Conservation (phyloP, 2,329 filamentous ascomycete genomes). For the Talaromyces sp. region DNA sequence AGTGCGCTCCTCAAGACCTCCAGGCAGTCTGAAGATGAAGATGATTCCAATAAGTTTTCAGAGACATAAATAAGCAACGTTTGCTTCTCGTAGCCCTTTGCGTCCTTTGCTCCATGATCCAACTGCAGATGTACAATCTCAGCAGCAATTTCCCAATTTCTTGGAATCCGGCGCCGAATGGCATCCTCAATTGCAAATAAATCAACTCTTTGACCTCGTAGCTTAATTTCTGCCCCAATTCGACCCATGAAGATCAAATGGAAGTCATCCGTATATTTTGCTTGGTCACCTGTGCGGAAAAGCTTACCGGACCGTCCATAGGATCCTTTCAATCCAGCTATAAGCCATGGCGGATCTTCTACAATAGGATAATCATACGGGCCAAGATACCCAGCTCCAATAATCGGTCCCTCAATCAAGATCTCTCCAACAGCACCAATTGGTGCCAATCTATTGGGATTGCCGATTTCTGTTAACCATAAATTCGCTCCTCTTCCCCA, state of each 20-base stretch:
- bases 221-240: constrained; percentile 25
- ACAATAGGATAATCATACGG: constrained; percentile 21
- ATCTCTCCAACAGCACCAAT: constrained; percentile 40
- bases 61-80: not conserved
- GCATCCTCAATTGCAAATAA: not conserved
- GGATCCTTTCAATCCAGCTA: not conserved
- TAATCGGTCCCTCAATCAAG: constrained; percentile 40
- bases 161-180: not conserved
- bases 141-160: not conserved
- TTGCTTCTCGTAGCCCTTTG: not conserved
- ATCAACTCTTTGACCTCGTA: constrained; percentile 23
- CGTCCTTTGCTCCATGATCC: not conserved
- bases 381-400: constrained; percentile 44
- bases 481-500: constrained; percentile 38
- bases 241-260: constrained; percentile 20
- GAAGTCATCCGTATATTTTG: constrained; percentile 22
- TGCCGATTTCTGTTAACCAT: constrained; percentile 25
- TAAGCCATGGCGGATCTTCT: not conserved
- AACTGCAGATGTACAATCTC: not conserved
- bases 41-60: not conserved
- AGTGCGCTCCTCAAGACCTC: not conserved
- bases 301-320: not conserved
- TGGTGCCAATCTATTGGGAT: constrained; percentile 42
- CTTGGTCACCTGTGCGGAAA: not conserved
- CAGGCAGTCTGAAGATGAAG: not conserved